phyloP scores from a whole-genome alignment of 1,284 basidiomycete genomes.

The Laetiporus sulphureus region DNA sequence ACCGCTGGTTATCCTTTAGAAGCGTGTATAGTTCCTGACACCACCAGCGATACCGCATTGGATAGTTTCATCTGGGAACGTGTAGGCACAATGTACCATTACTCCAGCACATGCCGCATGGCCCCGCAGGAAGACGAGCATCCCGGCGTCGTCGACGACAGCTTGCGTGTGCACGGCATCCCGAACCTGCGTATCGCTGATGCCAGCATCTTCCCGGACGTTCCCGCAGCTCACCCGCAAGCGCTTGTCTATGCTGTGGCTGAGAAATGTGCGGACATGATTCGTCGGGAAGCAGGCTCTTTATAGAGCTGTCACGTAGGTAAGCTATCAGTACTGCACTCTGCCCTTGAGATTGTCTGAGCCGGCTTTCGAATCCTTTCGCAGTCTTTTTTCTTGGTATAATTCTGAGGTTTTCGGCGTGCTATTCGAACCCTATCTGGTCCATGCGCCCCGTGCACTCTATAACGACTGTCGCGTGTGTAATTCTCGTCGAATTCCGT shows the following conservation, averaged over 20 bases:
- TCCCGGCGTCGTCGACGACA: constrained; percentile 32
- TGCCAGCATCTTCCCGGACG: constrained; percentile 33
- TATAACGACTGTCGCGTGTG: too few species aligned
- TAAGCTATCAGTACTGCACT: too few species aligned
- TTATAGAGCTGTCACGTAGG: too few species aligned
- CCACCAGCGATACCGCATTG: constrained; percentile 19
- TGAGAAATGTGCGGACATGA: constrained; percentile 26
- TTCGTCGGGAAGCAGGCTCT: not conserved
- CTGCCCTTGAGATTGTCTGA: too few species aligned
- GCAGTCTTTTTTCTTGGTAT: too few species aligned
- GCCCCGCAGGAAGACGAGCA: constrained; percentile 23
- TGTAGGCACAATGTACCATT: constrained; percentile 28
- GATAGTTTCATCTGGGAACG: constrained; percentile 18
- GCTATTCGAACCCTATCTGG: too few species aligned
- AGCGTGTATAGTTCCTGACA: constrained; percentile 22
- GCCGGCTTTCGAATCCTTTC: too few species aligned
- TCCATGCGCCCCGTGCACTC: too few species aligned
- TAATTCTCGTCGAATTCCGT: too few species aligned
- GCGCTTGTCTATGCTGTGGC: constrained; percentile 30
- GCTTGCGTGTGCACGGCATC: constrained; percentile 43
- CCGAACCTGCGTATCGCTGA: constrained; percentile 34
- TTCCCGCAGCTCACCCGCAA: constrained; percentile 29
- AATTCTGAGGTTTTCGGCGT: too few species aligned
- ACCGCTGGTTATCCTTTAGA: constrained; percentile 26
- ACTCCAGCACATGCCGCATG: constrained; percentile 32